Conservation (phyloP, 805 yeast genomes). For the Ogataea ganodermae region DNA sequence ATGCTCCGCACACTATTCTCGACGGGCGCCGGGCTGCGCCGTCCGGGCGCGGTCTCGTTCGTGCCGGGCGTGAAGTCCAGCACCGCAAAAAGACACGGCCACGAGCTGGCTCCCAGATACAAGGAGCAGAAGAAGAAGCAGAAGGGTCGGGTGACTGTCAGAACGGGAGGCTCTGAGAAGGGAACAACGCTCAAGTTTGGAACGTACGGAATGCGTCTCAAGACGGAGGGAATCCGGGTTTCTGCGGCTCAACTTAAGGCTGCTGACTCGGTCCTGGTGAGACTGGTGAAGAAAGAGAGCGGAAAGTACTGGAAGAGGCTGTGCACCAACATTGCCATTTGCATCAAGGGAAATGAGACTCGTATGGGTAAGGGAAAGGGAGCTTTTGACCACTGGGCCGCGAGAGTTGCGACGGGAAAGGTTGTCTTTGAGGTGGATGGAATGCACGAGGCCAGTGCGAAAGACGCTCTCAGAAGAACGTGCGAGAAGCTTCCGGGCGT, state of each 20-base stretch:
- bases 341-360: constrained; percentile 96
- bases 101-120: constrained; percentile 77
- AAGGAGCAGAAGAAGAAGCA: constrained; percentile 71
- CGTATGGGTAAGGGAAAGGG: constrained; percentile 99
- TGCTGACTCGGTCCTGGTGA: constrained; percentile 83
- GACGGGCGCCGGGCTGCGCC: neutral
- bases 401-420: constrained; percentile 93
- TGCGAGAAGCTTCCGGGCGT: constrained; percentile 90
- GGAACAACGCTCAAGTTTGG: constrained; percentile 87
- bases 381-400: constrained; percentile 96
- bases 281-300: constrained; percentile 77
- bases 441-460: constrained; percentile 85
- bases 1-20: constrained; percentile 3
- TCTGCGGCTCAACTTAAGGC: constrained; percentile 87
- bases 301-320: constrained; percentile 80
- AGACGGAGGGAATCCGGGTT: constrained; percentile 83
- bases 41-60: constrained; percentile 3
- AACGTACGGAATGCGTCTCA: constrained; percentile 79
- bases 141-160: constrained; percentile 92
- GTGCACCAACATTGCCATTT: constrained; percentile 83
- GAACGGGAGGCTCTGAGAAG: constrained; percentile 90
- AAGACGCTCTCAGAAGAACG: constrained; percentile 88
- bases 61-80: constrained; percentile 12
- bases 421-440: constrained; percentile 77
- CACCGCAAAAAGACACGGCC: constrained; percentile 49